Base-by-base conservation (phyloP, 495 filamentous ascomycete genomes). In the Elasticomyces elasticus region DNA sequence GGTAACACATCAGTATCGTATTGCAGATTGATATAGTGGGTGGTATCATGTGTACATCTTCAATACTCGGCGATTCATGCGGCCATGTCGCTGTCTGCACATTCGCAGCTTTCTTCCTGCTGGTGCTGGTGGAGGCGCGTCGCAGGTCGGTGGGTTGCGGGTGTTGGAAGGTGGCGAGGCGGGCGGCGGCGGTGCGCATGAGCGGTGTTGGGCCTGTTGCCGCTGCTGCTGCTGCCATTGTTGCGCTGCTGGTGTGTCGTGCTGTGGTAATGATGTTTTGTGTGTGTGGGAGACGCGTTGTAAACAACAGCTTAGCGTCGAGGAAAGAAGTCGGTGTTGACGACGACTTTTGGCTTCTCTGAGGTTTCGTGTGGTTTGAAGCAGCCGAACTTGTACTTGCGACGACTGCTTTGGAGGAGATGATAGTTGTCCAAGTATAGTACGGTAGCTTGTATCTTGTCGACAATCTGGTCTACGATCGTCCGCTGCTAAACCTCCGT, bases 101-200 rank as follows among this genome's bases (percentile, higher is more conserved):
- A 27, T 5, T 45, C 10, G 17, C 30, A 20, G 30, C 48, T 42
- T 59, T 56, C 33, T 76, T 70, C 65, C 80, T 84, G 54, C 79
- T 74, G 67, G 74, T 79, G 5, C 52, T 76, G 4, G 58, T 42
- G 22, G 87, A 89, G 24, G 76, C 73, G 63, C 87, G 78, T 58
- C 82, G 79, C 62, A 84, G 85, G 33, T 75, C 72, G 2, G 77
- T 67, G 51, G 76, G 77, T 67, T 76, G 73, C 44, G 75, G 69
- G 45, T 55, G 72, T 53, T 83, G 77, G 65, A 95, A 95, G 19
- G 86, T 88, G 40, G 80, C 79, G 31, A 91, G 73, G 43, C 89
- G 84, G 54, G 80, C 83, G 51, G 82, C 77, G 49, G 79, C 82
- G n/a, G 82, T 80, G 72, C 55, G 52, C 51, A 71, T 68, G 31